Evolutionary conservation across 345 rosid species (phyloP).

Genomic region (Syzygium grande): DNA sequence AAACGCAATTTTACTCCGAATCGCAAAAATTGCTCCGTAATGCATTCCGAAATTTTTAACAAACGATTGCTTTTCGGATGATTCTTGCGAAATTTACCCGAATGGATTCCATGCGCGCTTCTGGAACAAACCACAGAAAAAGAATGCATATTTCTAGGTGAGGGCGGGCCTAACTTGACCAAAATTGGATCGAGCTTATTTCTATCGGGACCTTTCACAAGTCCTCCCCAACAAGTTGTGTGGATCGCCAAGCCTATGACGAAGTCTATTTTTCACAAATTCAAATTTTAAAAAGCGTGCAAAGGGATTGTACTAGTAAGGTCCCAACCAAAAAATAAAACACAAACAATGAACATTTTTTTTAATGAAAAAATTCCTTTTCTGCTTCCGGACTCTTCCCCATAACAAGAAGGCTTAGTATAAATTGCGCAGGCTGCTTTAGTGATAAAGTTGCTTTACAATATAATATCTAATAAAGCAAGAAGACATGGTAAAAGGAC

Average conservation of each 20-base stretch:
- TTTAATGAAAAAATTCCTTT: neutral
- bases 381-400: neutral
- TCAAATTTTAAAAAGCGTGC: neutral
- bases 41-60: no score
- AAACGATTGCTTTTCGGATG: no score
- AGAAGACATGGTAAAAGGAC: neutral
- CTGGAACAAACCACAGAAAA: neutral
- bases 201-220: neutral
- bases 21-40: no score
- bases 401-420: neutral
- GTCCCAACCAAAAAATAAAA: neutral
- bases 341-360: neutral
- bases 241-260: neutral
- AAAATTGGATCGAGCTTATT: neutral
- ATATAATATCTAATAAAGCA: neutral
- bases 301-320: neutral
- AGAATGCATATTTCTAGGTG: accelerated
- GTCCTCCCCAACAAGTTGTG: neutral
- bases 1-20: no score
- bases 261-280: neutral
- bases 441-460: neutral
- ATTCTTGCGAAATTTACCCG: no score
- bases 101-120: no score
- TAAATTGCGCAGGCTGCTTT: neutral
- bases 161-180: neutral